These are phyloP conservation scores for Colletotrichum limetticola DNA, from an alignment of 2,329 filamentous ascomycete species.

Conservation along the genomic window DNA sequence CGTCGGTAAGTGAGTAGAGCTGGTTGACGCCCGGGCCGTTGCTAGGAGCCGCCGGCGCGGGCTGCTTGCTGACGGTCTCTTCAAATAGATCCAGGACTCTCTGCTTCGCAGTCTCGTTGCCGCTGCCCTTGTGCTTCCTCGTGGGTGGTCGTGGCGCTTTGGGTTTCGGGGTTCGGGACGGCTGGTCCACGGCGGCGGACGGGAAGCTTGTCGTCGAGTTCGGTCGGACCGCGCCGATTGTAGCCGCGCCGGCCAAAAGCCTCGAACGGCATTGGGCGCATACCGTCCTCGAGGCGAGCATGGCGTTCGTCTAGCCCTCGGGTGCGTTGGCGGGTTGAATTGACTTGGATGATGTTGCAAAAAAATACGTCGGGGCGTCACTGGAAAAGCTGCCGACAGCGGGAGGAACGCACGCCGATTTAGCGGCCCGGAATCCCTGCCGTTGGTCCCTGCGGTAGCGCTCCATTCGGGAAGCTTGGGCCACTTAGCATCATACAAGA, in stretches of 20 bases:
- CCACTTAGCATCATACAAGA: not conserved
- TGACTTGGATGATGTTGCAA: not conserved
- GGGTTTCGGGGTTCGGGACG: not conserved
- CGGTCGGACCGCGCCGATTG: slow-evolving; percentile 2
- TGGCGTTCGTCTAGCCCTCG: slow-evolving; percentile 34
- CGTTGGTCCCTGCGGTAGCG: not conserved
- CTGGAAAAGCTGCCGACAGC: slow-evolving; percentile 1
- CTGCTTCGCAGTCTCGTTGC: not conserved
- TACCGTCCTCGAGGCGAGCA: slow-evolving; percentile 48
- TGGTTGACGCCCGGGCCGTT: not conserved
- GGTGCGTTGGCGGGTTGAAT: not conserved
- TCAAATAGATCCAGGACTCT: slow-evolving; percentile 35
- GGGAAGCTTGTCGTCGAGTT: slow-evolving; percentile 29
- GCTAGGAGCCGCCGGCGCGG: not conserved
- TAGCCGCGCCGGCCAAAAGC: slow-evolving; percentile 22
- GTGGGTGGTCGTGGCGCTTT: not conserved
- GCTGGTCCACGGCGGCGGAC: slow-evolving; percentile 14
- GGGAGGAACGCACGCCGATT: slow-evolving; percentile 19
- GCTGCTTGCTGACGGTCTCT: slow-evolving; percentile 26
- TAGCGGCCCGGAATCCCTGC: slow-evolving; percentile 12
- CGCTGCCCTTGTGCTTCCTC: not conserved
- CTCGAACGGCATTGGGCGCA: slow-evolving; percentile 47
- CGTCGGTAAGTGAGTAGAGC: slow-evolving; percentile 8
- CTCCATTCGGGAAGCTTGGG: slow-evolving; percentile 17
- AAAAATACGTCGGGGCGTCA: not conserved